Evolutionary conservation across 176 grass and related monocot species (phyloP).

Genomic region (Aegilops bicornis): DNA sequence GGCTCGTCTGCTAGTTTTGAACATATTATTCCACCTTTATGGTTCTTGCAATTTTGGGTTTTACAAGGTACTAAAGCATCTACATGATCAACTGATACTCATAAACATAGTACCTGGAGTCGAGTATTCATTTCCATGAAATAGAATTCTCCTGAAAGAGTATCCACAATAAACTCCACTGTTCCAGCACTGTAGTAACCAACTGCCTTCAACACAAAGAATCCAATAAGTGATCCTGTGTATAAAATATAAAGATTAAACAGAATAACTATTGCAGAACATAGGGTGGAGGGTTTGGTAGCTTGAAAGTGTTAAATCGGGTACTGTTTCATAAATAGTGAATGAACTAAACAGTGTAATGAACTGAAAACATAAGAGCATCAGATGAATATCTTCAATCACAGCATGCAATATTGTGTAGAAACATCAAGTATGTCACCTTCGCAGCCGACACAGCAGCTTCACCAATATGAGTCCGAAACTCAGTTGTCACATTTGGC

Average conservation of each 20-base stretch:
- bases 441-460: conserved; percentile 94
- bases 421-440: conserved; percentile 45
- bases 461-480: conserved; percentile 72
- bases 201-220: conserved; percentile 86
- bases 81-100: neutral
- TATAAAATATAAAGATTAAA: conserved; percentile 38
- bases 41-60: neutral
- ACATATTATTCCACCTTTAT: neutral
- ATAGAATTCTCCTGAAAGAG: conserved; percentile 78
- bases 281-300: neutral
- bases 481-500: conserved; percentile 77
- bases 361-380: neutral
- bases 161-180: conserved; percentile 96
- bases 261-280: conserved; percentile 17
- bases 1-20: neutral
- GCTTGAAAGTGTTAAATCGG: neutral
- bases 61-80: conserved; percentile 1
- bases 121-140: conserved; percentile 99
- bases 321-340: conserved; percentile 1
- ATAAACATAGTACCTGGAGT: conserved; percentile 62
- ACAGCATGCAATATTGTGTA: conserved; percentile 5
- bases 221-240: conserved; percentile 50
- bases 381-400: neutral
- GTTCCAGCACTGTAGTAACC: conserved; percentile 98
- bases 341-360: neutral